phyloP scores from a whole-genome alignment of 2,329 filamentous ascomycete species.

The Xylaria multiplex region DNA sequence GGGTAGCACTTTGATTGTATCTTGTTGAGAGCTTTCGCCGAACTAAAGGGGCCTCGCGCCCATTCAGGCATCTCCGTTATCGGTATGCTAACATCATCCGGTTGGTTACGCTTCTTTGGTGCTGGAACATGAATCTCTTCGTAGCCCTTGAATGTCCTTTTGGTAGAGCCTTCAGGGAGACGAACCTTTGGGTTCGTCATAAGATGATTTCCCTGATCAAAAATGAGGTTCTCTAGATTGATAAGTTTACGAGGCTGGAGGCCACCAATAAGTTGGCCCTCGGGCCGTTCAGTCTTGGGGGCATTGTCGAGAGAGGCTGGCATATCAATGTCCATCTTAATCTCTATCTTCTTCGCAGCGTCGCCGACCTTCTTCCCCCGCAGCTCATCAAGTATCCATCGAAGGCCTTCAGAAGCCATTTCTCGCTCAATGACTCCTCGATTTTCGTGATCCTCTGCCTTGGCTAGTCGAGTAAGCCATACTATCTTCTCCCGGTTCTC shows the following conservation, averaged over 20 bases:
- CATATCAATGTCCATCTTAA: slow-evolving; percentile 94
- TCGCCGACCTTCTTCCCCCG: slow-evolving; percentile 74
- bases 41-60: slow-evolving; percentile 87
- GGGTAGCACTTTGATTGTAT: slow-evolving; percentile 96
- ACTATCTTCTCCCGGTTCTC: slow-evolving; percentile 93
- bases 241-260: slow-evolving; percentile 87
- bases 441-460: slow-evolving; percentile 81
- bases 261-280: slow-evolving; percentile 79
- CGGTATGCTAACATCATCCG: slow-evolving; percentile 82
- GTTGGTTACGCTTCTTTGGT: slow-evolving; percentile 86
- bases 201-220: slow-evolving; percentile 97
- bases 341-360: slow-evolving; percentile 77
- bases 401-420: slow-evolving; percentile 88
- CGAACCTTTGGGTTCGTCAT: slow-evolving; percentile 99
- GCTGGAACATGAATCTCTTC: slow-evolving; percentile 97
- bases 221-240: slow-evolving; percentile 94
- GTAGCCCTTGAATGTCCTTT: slow-evolving; percentile 96
- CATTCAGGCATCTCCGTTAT: slow-evolving; percentile 91
- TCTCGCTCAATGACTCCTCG: slow-evolving; percentile 84
- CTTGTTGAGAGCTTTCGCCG: slow-evolving; percentile 87
- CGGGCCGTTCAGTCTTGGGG: slow-evolving; percentile 65
- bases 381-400: slow-evolving; percentile 88
- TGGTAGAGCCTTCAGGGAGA: slow-evolving; percentile 92
- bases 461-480: slow-evolving; percentile 90
- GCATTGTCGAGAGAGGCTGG: slow-evolving; percentile 66